phyloP scores from a whole-genome alignment of 2,329 filamentous ascomycete genomes.

The Trichophyton equinum region DNA sequence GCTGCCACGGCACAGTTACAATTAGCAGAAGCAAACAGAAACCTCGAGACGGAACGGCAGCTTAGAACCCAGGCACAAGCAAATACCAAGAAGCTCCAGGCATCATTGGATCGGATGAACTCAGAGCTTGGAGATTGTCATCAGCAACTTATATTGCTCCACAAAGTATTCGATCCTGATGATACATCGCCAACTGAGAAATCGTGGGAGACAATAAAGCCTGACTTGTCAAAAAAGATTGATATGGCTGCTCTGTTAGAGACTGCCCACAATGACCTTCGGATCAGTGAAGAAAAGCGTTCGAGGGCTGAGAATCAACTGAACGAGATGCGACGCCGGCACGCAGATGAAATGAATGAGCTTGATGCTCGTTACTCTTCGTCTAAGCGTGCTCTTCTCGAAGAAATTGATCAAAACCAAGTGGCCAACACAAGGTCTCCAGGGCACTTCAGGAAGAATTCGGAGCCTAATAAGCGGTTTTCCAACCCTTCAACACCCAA shows the following conservation, averaged over 20 bases:
- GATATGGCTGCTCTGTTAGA: constrained; percentile 79
- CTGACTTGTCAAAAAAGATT: constrained; percentile 53
- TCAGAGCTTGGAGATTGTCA: constrained; percentile 70
- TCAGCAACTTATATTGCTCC: constrained; percentile 64
- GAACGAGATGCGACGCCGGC: constrained; percentile 59
- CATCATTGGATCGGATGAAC: constrained; percentile 64
- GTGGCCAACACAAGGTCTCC: constrained; percentile 61
- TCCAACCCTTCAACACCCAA: constrained; percentile 64
- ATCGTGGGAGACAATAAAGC: constrained; percentile 55
- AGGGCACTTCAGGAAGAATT: constrained; percentile 51
- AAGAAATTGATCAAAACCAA: constrained; percentile 80
- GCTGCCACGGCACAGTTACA: constrained; percentile 70
- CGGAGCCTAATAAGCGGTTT: constrained; percentile 48
- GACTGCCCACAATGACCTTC: constrained; percentile 74
- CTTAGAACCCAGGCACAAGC: constrained; percentile 72
- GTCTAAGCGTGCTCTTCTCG: constrained; percentile 61
- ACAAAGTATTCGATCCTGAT: constrained; percentile 76
- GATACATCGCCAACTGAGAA: constrained; percentile 54
- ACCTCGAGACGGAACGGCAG: constrained; percentile 80
- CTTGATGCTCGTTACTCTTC: constrained; percentile 49
- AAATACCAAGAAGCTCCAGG: constrained; percentile 69
- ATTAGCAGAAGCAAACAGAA: constrained; percentile 77
- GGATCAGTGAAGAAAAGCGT: constrained; percentile 69
- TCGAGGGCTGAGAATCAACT: constrained; percentile 73
- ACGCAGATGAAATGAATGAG: constrained; percentile 58